These are phyloP conservation scores for Gloeostereum incarnatum DNA, from an alignment of 768 basidiomycete genomes.

Conservation along the genomic window DNA sequence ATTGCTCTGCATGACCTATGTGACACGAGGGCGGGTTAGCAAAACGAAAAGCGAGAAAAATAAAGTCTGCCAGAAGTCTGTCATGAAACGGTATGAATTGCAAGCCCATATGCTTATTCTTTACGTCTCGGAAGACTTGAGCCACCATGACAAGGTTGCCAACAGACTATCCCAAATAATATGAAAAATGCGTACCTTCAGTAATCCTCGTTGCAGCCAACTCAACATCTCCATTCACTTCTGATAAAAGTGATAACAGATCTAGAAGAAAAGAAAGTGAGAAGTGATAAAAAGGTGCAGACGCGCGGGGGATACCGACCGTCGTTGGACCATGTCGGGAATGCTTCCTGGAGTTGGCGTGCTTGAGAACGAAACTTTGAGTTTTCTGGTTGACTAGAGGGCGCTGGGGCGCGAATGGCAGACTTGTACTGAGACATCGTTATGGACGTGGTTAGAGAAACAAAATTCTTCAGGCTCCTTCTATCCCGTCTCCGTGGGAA, in stretches of 20 bases:
- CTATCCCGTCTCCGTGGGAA: no score
- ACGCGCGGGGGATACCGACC: constrained; percentile 28
- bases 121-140: no score
- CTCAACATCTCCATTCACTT: constrained; percentile 61
- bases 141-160: no score
- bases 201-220: constrained; percentile 65
- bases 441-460: no score
- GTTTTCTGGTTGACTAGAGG: constrained; percentile 21
- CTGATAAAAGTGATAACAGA: constrained; percentile 57
- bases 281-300: constrained; percentile 10
- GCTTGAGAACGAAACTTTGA: constrained; percentile 46
- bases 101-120: no score
- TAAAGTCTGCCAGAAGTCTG: no score
- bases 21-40: no score
- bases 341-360: constrained; percentile 59
- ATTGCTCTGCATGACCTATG: constrained; percentile 66
- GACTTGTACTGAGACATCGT: constrained; percentile 48
- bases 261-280: constrained; percentile 32
- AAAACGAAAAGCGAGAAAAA: no score
- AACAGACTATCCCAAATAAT: constrained; percentile 6
- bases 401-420: constrained; percentile 28
- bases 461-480: no score
- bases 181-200: constrained; percentile 44
- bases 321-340: constrained; percentile 61
- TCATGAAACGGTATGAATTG: no score